Evolutionary conservation across 306 rosid genomes (phyloP), one percentile per base, ranked within the genome.

Genomic region (Morella rubra): DNA sequence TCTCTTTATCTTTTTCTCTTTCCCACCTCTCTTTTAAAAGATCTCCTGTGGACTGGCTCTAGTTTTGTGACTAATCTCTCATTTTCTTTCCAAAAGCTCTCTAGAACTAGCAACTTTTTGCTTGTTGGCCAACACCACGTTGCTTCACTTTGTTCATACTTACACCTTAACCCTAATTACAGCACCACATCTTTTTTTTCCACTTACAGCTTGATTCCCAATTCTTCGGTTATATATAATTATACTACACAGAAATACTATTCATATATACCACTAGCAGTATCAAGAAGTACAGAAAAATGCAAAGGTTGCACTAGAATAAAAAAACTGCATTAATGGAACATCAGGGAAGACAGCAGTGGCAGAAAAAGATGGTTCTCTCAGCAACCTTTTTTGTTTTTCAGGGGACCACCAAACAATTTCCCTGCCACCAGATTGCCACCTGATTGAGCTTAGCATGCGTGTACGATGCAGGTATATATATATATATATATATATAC

Each of bases 321-420:
- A 32, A 32, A 32, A 27, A 32, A 32, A 32, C 3, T 65, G 71
- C 41, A 65, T 16, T 65, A 27, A 65, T 18, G 71, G 14, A 4
- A 44, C 71, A 40, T 5, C 1, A 65, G 71, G 71, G 11, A 65
- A 40, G 49, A 41, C 12, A 42, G 69, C 44, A 62, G 5, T 18
- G 5, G 14, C 22, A 65, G 50, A 41, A 40, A 65, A 65, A 65
- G 71, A 65, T 7, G 71, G 50, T 65, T 65, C 70, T 65, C 49
- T 41, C 70, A 40, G 18, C 15, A 59, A 37, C 11, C 6, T 59
- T 59, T 64, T 65, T 20, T 5, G 22, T 20, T 53, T 62, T 60
- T 18, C 4, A 16, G 71, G 69, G 70, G 71, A 44, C 71, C 71
- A 65, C 71, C 15, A 24, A 42, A 40, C 45, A 15, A 6, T 61